A percentile compares a stretch with the other conserved stretches of the same genome.
Evolutionary conservation across 371 early-diverging fungal species (phyloP).

Genomic region (Rhizopus delemar): DNA sequence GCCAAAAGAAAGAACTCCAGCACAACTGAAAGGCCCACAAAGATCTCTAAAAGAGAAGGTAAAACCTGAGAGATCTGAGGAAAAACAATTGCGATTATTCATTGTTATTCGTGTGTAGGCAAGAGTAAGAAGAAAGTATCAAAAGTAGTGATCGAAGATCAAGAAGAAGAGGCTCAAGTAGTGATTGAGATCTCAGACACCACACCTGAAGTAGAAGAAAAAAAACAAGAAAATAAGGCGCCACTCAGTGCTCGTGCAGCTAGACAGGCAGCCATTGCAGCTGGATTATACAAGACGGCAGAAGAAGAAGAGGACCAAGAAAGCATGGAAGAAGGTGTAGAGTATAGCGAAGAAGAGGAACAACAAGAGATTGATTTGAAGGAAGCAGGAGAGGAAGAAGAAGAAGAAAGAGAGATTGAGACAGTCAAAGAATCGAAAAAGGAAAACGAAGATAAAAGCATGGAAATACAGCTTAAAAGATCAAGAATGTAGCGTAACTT

Average conservation of each 20-base stretch:
- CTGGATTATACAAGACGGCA: constrained; percentile 19
- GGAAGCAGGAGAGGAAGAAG: constrained; percentile 3
- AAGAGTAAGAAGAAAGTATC: background rate
- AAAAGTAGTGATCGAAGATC: constrained; percentile 1
- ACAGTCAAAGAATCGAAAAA: background rate
- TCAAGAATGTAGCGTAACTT: background rate
- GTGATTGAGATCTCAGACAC: background rate
- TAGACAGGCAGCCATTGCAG: constrained; percentile 20
- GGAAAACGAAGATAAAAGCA: background rate
- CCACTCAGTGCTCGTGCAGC: constrained; percentile 31
- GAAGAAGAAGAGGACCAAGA: constrained; percentile 3
- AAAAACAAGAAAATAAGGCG: background rate
- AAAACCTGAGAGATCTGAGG: background rate
- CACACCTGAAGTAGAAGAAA: background rate
- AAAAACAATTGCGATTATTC: background rate
- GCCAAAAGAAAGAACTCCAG: background rate
- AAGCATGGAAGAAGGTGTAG: background rate
- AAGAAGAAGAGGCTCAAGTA: background rate
- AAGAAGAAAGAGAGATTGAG: constrained; percentile 7
- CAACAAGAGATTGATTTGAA: background rate
- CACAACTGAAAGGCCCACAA: background rate
- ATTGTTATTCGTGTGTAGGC: background rate
- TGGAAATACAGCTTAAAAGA: constrained; percentile 5
- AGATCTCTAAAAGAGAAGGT: background rate
- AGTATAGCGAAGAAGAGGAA: background rate